Evolutionary conservation across 306 rosid genomes (phyloP).

Genomic region (Lagenaria siceraria): DNA sequence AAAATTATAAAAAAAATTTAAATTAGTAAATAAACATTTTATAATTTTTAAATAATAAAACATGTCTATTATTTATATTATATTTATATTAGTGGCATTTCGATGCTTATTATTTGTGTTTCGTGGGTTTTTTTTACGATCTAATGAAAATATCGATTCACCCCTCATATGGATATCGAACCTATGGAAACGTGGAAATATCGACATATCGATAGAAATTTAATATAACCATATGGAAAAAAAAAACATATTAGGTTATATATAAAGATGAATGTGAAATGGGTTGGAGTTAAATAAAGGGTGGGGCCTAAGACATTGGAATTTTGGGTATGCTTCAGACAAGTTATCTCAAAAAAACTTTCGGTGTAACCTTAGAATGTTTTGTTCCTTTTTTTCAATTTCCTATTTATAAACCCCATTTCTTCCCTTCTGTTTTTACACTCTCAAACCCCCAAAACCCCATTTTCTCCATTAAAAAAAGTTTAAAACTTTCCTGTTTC

Average conservation of each 20-base stretch:
- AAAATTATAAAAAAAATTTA: too few relatives aligned
- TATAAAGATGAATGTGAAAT: conserved; percentile 37
- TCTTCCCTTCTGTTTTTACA: conserved; percentile 21
- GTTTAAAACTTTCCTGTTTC: background rate
- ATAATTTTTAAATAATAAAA: too few relatives aligned
- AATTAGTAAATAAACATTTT: too few relatives aligned
- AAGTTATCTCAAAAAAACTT: conserved; percentile 54
- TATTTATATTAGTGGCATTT: too few relatives aligned
- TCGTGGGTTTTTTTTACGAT: too few relatives aligned
- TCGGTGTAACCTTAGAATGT: conserved; percentile 53
- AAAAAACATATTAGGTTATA: background rate
- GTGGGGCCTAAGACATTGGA: conserved; percentile 40
- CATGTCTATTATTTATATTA: too few relatives aligned
- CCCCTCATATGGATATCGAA: too few relatives aligned
- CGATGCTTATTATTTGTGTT: too few relatives aligned
- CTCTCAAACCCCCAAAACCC: background rate
- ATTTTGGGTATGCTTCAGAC: conserved; percentile 49
- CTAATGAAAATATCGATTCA: too few relatives aligned
- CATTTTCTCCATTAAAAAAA: background rate
- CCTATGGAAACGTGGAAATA: too few relatives aligned
- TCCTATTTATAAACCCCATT: conserved; percentile 24
- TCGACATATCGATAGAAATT: too few relatives aligned
- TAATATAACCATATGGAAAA: too few relatives aligned
- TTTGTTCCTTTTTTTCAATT: conserved; percentile 20
- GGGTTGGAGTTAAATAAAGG: conserved; percentile 25